Conservation (phyloP, 2,329 filamentous ascomycete species). For the Xylaria sp. region DNA sequence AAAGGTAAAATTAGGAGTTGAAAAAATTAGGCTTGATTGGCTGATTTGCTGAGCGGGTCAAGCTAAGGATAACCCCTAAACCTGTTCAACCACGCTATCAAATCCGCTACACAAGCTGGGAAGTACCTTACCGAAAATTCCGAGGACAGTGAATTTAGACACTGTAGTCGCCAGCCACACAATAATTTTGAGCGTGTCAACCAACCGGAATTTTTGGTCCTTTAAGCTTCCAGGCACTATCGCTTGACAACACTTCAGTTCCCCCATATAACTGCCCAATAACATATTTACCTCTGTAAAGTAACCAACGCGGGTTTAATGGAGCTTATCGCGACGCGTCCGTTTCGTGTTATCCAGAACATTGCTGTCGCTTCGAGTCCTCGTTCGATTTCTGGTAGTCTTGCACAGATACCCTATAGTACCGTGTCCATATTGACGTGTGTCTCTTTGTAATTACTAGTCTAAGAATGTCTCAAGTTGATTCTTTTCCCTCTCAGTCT, state of each 20-base stretch:
- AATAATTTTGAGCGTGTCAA: background rate
- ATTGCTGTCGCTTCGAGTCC: background rate
- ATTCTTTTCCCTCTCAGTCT: background rate
- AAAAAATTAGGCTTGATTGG: conserved; percentile 40
- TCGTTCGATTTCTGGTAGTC: background rate
- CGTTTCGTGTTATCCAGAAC: conserved; percentile 30
- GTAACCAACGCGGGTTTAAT: conserved; percentile 19
- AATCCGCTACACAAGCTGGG: background rate
- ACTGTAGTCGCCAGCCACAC: conserved; percentile 5
- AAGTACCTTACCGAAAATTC: conserved; percentile 20
- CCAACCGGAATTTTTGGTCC: background rate
- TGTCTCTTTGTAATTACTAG: background rate
- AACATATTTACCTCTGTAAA: background rate
- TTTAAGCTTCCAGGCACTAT: background rate
- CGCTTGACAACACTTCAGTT: background rate
- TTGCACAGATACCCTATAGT: background rate
- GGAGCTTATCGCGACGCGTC: conserved; percentile 31
- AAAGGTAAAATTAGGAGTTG: conserved; percentile 41
- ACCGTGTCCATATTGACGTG: background rate
- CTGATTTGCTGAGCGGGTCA: conserved; percentile 36
- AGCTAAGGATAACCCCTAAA: conserved; percentile 17
- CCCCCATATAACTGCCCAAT: background rate
- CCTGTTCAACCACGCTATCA: background rate
- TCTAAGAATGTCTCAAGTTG: background rate
- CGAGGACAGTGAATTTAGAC: conserved; percentile 3